Base-by-base conservation (phyloP, 768 basidiomycete species). In the Leccinum uliginosum region DNA sequence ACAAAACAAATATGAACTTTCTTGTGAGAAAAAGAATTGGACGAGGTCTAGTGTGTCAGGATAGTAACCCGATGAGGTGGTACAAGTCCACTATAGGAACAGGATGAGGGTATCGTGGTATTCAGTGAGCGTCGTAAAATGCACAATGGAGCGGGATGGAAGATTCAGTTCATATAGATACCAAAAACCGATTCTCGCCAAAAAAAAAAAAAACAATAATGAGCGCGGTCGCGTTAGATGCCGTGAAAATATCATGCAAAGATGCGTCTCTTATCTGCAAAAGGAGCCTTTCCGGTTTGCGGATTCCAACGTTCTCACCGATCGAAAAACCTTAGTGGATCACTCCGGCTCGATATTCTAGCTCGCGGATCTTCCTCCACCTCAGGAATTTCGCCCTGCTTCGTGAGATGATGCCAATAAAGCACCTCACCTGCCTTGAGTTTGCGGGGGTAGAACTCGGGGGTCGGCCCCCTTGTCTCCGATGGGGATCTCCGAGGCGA, bases 321-420 rank as follows among this genome's bases (percentile, higher is more conserved):
- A 29, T 67, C 72, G 17, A 65, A 49, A 61, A 64, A 59, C 6
- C 56, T 57, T 55, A 50, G 44, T 21, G 46, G 24, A 50, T 50
- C 23, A 14, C 46, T 45, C 49, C 54, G 51, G 26, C 50, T 63
- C 29, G 62, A 51, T 21, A 67, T 55, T 56, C 70, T 71, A 8
- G 87, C 85, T 26, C 84, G 80, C 35, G 75, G 65, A 68, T 89
- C 83, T 58, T 90, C 83, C 51, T 69, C 70, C 10, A 87, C 85
- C 26, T 80, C 85, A 40, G 86, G 83, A 57, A 89, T 86, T 70
- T 91, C 89, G 12, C 89, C 89, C 57, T 77, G 80, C 61, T 81
- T 82, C 49, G 78, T 70, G 57, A 91, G 83, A 62, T 90, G 84
- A 67, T 91, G 87, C 89, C 89, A 91, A 65, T 79, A 88, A 17